Base-by-base conservation (phyloP, 495 filamentous ascomycete genomes). In the Hypoxylon fuscum region DNA sequence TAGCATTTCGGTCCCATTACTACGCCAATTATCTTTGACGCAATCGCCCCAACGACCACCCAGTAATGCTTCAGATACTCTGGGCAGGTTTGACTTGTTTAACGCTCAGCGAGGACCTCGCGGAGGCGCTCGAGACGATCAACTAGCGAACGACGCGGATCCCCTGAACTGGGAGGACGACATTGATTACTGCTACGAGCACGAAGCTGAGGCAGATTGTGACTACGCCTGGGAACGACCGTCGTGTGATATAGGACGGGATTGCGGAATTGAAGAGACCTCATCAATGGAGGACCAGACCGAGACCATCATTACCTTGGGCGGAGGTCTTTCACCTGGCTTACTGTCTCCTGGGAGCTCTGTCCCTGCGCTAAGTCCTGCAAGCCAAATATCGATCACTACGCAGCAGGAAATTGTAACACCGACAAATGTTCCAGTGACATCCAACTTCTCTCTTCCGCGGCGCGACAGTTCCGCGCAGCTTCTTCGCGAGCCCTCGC, bases 151-250 rank as follows among this genome's bases (percentile, higher is more conserved):
- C n/a, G 53, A 63, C 3, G 22, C 67, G 6, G 21, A 52, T 5
- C 67, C 69, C 32, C 83, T 87, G 40, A 88, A 81, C 17, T 98
- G 94, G 94, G 94, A 98, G 67, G 91, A 93, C 38, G 92, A 93
- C 64, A 94, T 98, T 64, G 93, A 97, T 71, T 97, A 90, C 72
- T 95, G 89, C 71, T 98, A 97, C 68, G 90, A 96, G 60, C 86
- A 95, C 72, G 91, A 88, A 42, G 91, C 89, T 6, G 94, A 97
- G 72, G 92, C 92, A 1, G 86, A 92, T 64, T 97, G 90, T 68
- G 86, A 97, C 63, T 97, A 93, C 61, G 89, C 95, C 57, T 97
- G 92, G 92, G 83, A 87, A 42, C 83, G 86, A 9, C 73, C 77
- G 8, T 83, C 80, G 1, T 55, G 77, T 38, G 80, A 83, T 40